phyloP scores from a whole-genome alignment of 108 stramenopile species.

The Epithemia pelagica region DNA sequence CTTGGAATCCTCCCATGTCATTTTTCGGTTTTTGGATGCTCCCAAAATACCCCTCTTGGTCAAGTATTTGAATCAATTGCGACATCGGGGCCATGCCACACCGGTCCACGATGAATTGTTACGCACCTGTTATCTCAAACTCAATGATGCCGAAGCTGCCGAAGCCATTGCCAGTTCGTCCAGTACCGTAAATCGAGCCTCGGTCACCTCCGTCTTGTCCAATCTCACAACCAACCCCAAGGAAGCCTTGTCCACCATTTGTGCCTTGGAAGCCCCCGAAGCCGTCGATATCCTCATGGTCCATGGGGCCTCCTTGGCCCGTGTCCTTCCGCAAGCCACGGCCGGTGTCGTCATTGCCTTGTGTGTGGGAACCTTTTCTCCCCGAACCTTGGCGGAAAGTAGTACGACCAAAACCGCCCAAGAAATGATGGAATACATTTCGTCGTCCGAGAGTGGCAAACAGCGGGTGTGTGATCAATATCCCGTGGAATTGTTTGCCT shows the following conservation, averaged over 20 bases:
- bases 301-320: slow-evolving; percentile 65
- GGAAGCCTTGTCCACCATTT: slow-evolving; percentile 73
- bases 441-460: slow-evolving; percentile 20
- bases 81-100: slow-evolving; percentile 47
- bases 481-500: slow-evolving; percentile 72
- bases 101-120: slow-evolving; percentile 71
- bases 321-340: slow-evolving; percentile 66
- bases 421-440: slow-evolving; percentile 25
- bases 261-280: slow-evolving; percentile 68
- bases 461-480: slow-evolving; percentile 46
- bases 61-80: slow-evolving; percentile 81
- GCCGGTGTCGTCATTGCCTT: slow-evolving; percentile 77
- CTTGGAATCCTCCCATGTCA: slow-evolving; percentile 89
- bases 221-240: slow-evolving; percentile 49
- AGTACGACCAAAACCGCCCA: slow-evolving; percentile 24
- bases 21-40: slow-evolving; percentile 88
- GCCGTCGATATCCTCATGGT: slow-evolving; percentile 61
- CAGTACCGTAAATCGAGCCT: slow-evolving; percentile 31
- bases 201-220: slow-evolving; percentile 52
- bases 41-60: slow-evolving; percentile 82
- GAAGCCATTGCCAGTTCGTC: slow-evolving; percentile 56
- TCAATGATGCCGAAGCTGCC: slow-evolving; percentile 69
- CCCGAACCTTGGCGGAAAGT: slow-evolving; percentile 45
- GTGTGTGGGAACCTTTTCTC: slow-evolving; percentile 79
- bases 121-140: slow-evolving; percentile 75